Conservation (phyloP, 257 asterid genomes). For the Linderniella brevidens region DNA sequence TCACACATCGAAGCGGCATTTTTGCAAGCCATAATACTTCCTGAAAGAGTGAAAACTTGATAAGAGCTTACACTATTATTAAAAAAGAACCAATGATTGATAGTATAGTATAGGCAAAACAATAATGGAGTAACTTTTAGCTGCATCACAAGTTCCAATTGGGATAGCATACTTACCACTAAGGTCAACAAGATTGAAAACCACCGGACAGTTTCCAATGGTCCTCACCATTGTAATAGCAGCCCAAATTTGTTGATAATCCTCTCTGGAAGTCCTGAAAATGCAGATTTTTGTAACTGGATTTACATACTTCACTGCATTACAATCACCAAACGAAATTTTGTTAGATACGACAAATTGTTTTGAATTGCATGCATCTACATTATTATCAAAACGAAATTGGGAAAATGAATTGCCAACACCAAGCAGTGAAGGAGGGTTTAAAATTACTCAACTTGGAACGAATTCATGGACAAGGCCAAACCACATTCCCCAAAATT, state of each 20-base stretch:
- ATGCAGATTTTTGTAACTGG: constrained; percentile 72
- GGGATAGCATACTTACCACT: constrained; percentile 49
- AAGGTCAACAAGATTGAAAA: constrained; percentile 63
- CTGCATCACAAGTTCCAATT: neutral
- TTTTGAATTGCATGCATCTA: too few relatives aligned
- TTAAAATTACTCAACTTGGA: constrained; percentile 36
- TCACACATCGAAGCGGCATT: constrained; percentile 71
- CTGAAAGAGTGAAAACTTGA: constrained; percentile 16
- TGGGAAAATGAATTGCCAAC: neutral
- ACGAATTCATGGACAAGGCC: constrained; percentile 53
- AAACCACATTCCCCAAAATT: constrained; percentile 89
- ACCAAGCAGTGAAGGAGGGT: neutral
- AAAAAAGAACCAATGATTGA: neutral
- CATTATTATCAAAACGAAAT: neutral
- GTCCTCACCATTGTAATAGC: constrained; percentile 64
- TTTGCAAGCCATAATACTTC: constrained; percentile 73
- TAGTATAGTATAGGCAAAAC: neutral
- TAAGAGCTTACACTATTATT: neutral
- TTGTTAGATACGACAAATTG: too few relatives aligned
- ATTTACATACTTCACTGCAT: constrained; percentile 78
- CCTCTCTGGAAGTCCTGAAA: constrained; percentile 61
- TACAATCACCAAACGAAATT: too few relatives aligned
- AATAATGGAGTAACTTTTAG: neutral
- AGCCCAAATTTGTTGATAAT: constrained; percentile 60
- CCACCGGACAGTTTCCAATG: constrained; percentile 61